Evolutionary conservation across 1,139 yeast species (phyloP).

Genomic region (Saccharomyces hybrid): DNA sequence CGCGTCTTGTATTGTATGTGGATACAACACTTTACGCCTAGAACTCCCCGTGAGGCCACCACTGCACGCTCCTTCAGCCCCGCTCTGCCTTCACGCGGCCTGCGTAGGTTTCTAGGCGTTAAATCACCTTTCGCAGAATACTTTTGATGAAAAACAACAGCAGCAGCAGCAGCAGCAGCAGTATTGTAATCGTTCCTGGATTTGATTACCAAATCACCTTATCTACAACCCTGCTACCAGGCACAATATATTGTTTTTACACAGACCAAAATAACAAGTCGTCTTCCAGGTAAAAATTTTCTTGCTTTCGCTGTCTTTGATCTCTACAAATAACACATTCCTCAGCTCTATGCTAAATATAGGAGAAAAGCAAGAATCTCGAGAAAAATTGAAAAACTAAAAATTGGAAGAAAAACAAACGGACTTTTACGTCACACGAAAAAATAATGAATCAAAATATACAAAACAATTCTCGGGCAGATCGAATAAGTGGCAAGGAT

Average conservation of each 20-base stretch:
- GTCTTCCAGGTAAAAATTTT: neutral
- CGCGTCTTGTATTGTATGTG: neutral
- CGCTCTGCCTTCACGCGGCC: neutral
- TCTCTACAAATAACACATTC: neutral
- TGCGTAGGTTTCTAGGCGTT: neutral
- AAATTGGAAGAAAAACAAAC: neutral
- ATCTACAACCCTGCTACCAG: neutral
- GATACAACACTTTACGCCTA: neutral
- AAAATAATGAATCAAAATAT: neutral
- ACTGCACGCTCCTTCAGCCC: neutral
- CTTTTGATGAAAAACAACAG: neutral
- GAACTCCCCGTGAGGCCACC: neutral
- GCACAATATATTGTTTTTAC: neutral
- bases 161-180: neutral
- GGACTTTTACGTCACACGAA: constrained; percentile 1
- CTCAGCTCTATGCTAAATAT: neutral
- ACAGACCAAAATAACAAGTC: neutral
- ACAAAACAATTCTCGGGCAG: neutral
- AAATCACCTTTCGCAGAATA: neutral
- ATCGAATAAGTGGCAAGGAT: neutral
- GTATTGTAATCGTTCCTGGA: neutral
- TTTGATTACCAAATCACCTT: neutral
- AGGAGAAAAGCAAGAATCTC: neutral
- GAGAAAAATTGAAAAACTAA: neutral
- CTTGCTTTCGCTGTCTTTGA: neutral